Conservation (phyloP, 768 basidiomycete species). For the Suillus luteus region DNA sequence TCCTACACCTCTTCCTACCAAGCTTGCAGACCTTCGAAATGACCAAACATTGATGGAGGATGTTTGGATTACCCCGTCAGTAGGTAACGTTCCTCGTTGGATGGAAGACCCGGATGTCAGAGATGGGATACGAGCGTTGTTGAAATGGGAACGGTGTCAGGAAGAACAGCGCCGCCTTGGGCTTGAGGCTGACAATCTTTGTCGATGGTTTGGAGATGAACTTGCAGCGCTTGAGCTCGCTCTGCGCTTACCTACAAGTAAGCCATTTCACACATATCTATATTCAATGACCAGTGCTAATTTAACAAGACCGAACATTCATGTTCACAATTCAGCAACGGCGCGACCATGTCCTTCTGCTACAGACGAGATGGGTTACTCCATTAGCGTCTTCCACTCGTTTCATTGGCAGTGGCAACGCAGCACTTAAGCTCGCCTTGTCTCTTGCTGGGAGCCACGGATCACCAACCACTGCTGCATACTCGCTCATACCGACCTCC, state of each 20-base stretch:
- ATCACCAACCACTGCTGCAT: background rate
- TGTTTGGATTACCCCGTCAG: conserved; percentile 34
- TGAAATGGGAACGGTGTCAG: conserved; percentile 29
- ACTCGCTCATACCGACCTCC: conserved; percentile 2
- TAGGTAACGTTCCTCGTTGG: conserved; percentile 29
- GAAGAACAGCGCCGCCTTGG: conserved; percentile 33
- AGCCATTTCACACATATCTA: background rate
- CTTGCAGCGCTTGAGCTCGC: conserved; percentile 25
- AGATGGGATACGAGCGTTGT: conserved; percentile 33
- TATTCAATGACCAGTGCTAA: background rate
- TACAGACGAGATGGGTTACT: conserved; percentile 26
- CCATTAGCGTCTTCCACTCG: conserved; percentile 13
- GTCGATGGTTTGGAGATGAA: conserved; percentile 37
- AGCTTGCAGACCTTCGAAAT: conserved; percentile 23
- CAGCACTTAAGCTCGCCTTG: conserved; percentile 7
- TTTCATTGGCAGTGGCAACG: conserved; percentile 15
- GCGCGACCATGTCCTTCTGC: conserved; percentile 11
- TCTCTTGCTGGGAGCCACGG: conserved; percentile 2
- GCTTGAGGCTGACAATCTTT: conserved; percentile 37
- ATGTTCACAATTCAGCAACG: conserved; percentile 5
- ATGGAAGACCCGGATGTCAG: conserved; percentile 33
- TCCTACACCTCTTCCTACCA: conserved; percentile 34
- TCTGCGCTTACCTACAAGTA: conserved; percentile 16
- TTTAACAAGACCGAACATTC: background rate
- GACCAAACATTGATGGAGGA: conserved; percentile 38